A percentile compares a stretch with the other conserved stretches of the same genome.
phyloP scores from a whole-genome alignment of 768 basidiomycete species.

The Pleurotus tuoliensis region DNA sequence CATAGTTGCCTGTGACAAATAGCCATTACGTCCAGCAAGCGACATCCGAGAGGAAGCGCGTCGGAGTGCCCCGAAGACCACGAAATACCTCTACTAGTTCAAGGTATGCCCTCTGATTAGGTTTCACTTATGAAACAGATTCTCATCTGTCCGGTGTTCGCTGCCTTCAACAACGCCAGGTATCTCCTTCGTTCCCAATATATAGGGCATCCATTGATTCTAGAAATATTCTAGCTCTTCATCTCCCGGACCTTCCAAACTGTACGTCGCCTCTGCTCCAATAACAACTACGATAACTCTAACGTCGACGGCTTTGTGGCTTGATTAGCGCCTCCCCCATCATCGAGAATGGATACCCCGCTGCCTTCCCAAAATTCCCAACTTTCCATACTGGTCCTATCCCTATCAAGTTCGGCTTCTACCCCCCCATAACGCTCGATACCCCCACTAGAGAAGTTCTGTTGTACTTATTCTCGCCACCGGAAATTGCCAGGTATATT shows the following conservation, averaged over 20 bases:
- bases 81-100: slow-evolving; percentile 52
- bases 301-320: slow-evolving; percentile 16
- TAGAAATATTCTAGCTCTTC: slow-evolving; percentile 22
- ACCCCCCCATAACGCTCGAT: slow-evolving; percentile 48
- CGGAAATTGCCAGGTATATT: slow-evolving; percentile 47
- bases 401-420: slow-evolving; percentile 45
- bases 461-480: slow-evolving; percentile 71
- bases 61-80: slow-evolving; percentile 49
- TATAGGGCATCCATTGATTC: slow-evolving; percentile 16
- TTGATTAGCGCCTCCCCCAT: slow-evolving; percentile 25
- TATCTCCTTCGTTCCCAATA: slow-evolving; percentile 5
- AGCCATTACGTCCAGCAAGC: slow-evolving; percentile 83
- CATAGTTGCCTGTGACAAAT: slow-evolving; percentile 10
- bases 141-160: background rate
- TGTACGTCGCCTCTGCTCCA: slow-evolving; percentile 26
- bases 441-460: slow-evolving; percentile 67
- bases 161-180: slow-evolving; percentile 18
- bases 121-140: background rate
- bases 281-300: background rate
- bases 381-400: slow-evolving; percentile 30
- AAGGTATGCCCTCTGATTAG: slow-evolving; percentile 34
- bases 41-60: slow-evolving; percentile 80
- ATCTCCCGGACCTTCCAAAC: slow-evolving; percentile 34
- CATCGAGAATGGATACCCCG: slow-evolving; percentile 22
- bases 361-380: slow-evolving; percentile 16